A percentile compares a stretch with the other conserved stretches of the same genome.
These are phyloP conservation scores for Caloboletus firmus DNA, from an alignment of 1,284 basidiomycete genomes.

Conservation along the genomic window DNA sequence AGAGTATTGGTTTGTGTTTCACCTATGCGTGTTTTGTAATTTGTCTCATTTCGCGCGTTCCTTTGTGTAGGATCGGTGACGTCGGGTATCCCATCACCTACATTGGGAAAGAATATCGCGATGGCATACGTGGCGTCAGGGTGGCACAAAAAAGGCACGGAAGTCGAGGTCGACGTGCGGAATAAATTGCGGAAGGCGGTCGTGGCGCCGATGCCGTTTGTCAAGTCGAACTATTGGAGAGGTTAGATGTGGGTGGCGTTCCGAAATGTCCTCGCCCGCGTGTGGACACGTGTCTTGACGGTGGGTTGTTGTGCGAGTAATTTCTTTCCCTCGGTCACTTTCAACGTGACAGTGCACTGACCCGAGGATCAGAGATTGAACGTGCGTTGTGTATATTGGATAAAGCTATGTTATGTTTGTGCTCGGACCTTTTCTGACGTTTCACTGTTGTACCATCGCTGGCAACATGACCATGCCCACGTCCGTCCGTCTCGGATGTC, in stretches of 20 bases:
- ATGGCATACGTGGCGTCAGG: conserved; percentile 89
- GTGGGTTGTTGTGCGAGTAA: not conserved
- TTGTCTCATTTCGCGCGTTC: conserved; percentile 3
- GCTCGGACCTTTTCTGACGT: not conserved
- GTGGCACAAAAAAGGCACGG: conserved; percentile 89
- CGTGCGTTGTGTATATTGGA: not conserved
- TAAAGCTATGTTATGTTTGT: not conserved
- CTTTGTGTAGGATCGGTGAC: conserved; percentile 66
- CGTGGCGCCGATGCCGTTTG: conserved; percentile 80
- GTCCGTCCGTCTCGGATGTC: too few species aligned
- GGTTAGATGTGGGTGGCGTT: conserved; percentile 36
- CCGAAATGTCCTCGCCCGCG: not conserved
- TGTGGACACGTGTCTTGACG: not conserved
- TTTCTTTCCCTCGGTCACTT: not conserved
- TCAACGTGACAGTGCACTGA: not conserved
- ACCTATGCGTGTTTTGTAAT: not conserved
- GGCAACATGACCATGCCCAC: not conserved
- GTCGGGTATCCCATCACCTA: conserved; percentile 94
- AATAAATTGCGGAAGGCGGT: conserved; percentile 70
- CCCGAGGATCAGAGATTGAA: not conserved
- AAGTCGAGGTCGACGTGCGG: conserved; percentile 76
- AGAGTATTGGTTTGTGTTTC: conserved; percentile 55
- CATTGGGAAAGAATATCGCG: conserved; percentile 88
- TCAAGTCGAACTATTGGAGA: conserved; percentile 69
- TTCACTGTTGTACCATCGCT: not conserved